Conservation (phyloP, 352 stramenopile genomes). For the Detonula confervacea region DNA sequence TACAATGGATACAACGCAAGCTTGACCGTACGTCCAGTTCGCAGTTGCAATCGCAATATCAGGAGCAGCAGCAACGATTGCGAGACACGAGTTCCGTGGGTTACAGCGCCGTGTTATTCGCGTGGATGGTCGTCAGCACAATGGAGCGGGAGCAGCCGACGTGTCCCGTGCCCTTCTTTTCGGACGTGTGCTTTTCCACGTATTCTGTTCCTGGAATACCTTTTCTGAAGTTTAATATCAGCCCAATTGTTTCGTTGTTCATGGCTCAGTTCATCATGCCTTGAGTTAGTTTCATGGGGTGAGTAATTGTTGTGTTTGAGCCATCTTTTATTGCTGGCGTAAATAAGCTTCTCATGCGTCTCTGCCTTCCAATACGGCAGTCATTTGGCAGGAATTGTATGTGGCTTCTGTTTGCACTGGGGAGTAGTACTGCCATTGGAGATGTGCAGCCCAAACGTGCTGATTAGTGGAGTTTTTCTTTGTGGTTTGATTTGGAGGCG, state of each 20-base stretch:
- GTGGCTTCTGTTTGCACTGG: conserved; percentile 80
- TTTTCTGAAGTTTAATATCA: conserved; percentile 65
- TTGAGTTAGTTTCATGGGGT: conserved; percentile 70
- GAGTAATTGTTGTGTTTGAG: not conserved
- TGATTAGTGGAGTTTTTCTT: conserved; percentile 63
- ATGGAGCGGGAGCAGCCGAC: conserved; percentile 52
- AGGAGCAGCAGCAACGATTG: conserved; percentile 19
- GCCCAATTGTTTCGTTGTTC: conserved; percentile 69
- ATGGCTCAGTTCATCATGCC: conserved; percentile 73
- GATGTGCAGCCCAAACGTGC: conserved; percentile 62
- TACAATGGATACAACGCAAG: conserved; percentile 19
- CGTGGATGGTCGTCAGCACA: conserved; percentile 73
- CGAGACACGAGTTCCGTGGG: conserved; percentile 67
- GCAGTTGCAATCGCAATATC: not conserved
- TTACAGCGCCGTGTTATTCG: conserved; percentile 82
- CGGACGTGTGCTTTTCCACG: conserved; percentile 73
- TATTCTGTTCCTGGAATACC: conserved; percentile 39
- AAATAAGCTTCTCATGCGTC: not conserved
- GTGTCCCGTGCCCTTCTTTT: conserved; percentile 77
- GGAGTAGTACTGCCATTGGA: conserved; percentile 56
- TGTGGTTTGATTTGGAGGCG: conserved; percentile 38
- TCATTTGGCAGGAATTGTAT: conserved; percentile 77
- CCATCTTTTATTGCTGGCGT: not conserved
- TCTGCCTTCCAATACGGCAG: not conserved
- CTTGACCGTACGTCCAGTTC: not conserved